Conservation (phyloP, 768 basidiomycete genomes). For the Boletus rufocinnamomeus region DNA sequence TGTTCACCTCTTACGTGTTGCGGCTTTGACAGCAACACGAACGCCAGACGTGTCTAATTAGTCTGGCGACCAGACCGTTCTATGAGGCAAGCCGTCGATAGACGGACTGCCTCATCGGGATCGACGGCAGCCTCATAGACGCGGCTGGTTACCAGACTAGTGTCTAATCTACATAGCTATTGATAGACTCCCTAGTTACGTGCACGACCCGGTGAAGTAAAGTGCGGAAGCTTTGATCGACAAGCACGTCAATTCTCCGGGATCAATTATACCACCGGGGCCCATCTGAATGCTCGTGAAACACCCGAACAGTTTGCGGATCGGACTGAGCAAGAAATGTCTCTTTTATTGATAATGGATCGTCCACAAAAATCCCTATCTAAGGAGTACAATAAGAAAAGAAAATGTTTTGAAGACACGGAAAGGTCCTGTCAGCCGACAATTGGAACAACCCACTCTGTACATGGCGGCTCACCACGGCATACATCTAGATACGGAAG, state of each 20-base stretch:
- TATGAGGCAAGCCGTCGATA: too few species aligned
- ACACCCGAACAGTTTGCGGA: not conserved
- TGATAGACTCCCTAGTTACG: too few species aligned
- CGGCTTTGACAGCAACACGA: too few species aligned
- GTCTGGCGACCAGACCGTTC: too few species aligned
- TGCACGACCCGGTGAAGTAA: not conserved
- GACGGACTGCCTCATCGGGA: too few species aligned
- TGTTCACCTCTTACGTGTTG: too few species aligned
- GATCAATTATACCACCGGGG: not conserved
- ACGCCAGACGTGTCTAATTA: too few species aligned
- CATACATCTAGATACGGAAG: constrained; percentile 14
- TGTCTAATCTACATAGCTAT: too few species aligned
- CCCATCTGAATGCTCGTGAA: not conserved
- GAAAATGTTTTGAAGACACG: not conserved
- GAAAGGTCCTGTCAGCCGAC: not conserved
- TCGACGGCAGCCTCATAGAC: too few species aligned
- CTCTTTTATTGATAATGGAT: not conserved
- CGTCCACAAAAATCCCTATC: not conserved
- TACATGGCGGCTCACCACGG: not conserved
- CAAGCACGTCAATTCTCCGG: not conserved
- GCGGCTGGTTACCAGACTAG: too few species aligned
- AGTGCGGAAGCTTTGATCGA: not conserved
- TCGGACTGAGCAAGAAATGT: not conserved
- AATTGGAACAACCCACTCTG: not conserved
- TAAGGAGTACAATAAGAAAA: constrained; percentile 1